phyloP scores from a whole-genome alignment of 2,329 filamentous ascomycete species.

The Ascochyta lentis region DNA sequence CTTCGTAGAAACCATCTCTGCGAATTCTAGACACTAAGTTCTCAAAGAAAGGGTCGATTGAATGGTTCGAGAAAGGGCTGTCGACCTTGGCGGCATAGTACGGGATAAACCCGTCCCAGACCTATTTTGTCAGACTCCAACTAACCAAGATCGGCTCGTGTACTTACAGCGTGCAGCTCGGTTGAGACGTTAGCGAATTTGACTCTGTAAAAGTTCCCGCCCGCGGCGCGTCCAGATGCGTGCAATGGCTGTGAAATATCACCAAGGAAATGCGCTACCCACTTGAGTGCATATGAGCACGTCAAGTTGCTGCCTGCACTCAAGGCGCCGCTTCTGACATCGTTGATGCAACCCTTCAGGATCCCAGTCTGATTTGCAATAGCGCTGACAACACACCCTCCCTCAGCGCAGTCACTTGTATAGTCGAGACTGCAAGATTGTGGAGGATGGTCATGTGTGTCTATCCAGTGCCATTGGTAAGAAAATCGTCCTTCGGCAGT shows the following conservation, averaged over 20 bases:
- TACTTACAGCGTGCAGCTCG: constrained; percentile 49
- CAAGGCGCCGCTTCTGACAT: constrained; percentile 33
- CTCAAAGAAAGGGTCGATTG: constrained; percentile 48
- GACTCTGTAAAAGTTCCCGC: constrained; percentile 49
- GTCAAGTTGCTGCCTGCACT: constrained; percentile 42
- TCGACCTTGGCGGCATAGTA: constrained; percentile 46
- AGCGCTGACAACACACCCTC: constrained; percentile 51
- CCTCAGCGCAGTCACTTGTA: constrained; percentile 45
- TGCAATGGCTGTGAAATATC: constrained; percentile 53
- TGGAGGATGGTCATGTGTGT: constrained; percentile 45
- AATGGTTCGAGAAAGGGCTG: constrained; percentile 42
- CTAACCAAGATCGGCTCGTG: not conserved
- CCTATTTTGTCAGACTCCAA: constrained; percentile 31
- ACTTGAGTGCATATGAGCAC: constrained; percentile 52
- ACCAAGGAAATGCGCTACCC: constrained; percentile 51
- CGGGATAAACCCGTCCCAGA: constrained; percentile 51
- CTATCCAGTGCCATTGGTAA: constrained; percentile 54
- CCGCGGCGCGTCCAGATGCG: constrained; percentile 46
- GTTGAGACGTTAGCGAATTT: constrained; percentile 44
- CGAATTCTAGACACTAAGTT: constrained; percentile 45
- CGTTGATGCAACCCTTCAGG: constrained; percentile 44
- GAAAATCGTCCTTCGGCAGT: constrained; percentile 49
- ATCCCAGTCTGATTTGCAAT: constrained; percentile 53
- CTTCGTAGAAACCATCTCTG: constrained; percentile 45
- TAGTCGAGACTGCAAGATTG: constrained; percentile 46